These are phyloP conservation scores for Volvox africanus DNA, from an alignment of 139 green algal genomes.

Conservation along the genomic window DNA sequence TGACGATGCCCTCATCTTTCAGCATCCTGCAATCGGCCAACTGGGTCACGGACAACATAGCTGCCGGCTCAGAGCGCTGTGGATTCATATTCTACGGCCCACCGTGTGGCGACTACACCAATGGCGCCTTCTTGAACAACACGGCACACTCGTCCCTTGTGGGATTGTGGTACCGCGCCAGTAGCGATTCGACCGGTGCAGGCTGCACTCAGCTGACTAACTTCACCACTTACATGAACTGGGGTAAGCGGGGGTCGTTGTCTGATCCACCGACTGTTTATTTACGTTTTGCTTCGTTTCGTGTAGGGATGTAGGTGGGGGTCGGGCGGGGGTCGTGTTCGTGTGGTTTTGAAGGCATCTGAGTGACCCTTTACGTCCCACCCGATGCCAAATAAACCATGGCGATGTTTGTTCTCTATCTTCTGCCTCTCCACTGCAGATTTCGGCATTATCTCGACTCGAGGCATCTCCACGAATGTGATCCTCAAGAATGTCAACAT, in stretches of 20 bases:
- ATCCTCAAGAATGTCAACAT: conserved; percentile 54
- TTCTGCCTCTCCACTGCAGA: conserved; percentile 36
- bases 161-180: conserved; percentile 47
- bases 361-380: too few species aligned
- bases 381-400: too few species aligned
- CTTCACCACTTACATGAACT: conserved; percentile 66
- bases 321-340: too few species aligned
- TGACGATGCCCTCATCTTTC: neutral
- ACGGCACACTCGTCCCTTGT: conserved; percentile 56
- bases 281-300: too few species aligned
- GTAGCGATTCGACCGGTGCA: neutral
- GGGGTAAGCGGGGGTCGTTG: conserved; percentile 38
- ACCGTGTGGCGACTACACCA: conserved; percentile 10
- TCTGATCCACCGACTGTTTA: too few species aligned
- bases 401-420: too few species aligned
- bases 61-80: conserved; percentile 64
- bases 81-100: conserved; percentile 55
- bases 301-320: too few species aligned
- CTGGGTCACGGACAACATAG: conserved; percentile 63
- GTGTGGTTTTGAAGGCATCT: too few species aligned
- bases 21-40: conserved; percentile 40
- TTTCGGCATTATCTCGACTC: conserved; percentile 71
- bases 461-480: conserved; percentile 54
- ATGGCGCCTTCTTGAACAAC: conserved; percentile 60
- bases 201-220: conserved; percentile 58